Evolutionary conservation across 805 yeast species (phyloP).

Genomic region (Diddensiella transvaalensis): DNA sequence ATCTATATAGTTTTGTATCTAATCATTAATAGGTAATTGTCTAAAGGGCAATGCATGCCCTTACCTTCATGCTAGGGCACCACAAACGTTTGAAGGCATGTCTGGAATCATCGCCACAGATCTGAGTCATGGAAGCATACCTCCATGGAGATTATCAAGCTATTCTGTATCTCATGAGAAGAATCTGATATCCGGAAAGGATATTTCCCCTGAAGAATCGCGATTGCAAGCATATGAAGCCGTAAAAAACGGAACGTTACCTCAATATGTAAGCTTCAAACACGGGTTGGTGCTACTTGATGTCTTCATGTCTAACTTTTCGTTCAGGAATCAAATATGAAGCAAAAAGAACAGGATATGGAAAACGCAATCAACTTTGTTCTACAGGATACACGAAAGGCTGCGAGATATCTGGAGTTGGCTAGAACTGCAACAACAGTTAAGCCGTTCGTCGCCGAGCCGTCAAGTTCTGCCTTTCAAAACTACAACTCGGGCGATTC

Average conservation of each 20-base stretch:
- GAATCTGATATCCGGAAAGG: conserved; percentile 18
- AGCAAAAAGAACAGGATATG: conserved; percentile 44
- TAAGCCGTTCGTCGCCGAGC: conserved; percentile 17
- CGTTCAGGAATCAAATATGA: conserved; percentile 5
- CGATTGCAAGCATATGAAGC: conserved; percentile 20
- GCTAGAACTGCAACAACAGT: conserved; percentile 31
- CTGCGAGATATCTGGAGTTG: conserved; percentile 55
- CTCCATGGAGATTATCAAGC: conserved; percentile 14
- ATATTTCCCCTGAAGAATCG: conserved; percentile 22
- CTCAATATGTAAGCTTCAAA: conserved; percentile 4
- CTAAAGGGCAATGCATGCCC: conserved; percentile 17
- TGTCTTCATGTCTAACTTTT: conserved; percentile 1
- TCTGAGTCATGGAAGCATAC: conserved; percentile 6
- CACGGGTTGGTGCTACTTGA: too few relatives aligned
- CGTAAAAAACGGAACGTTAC: conserved; percentile 3
- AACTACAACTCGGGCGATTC: neutral
- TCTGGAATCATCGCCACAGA: conserved; percentile 10
- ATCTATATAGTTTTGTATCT: neutral
- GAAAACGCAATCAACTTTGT: conserved; percentile 40
- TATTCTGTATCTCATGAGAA: conserved; percentile 13
- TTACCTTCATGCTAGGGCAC: conserved; percentile 13
- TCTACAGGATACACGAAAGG: conserved; percentile 42
- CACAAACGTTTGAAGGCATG: conserved; percentile 6
- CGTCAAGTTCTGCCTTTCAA: neutral
- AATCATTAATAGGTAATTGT: conserved; percentile 13